Evolutionary conservation across 2,329 filamentous ascomycete species (phyloP), one percentile per base, ranked within the genome.

Genomic region (Arachnomyces sp.): DNA sequence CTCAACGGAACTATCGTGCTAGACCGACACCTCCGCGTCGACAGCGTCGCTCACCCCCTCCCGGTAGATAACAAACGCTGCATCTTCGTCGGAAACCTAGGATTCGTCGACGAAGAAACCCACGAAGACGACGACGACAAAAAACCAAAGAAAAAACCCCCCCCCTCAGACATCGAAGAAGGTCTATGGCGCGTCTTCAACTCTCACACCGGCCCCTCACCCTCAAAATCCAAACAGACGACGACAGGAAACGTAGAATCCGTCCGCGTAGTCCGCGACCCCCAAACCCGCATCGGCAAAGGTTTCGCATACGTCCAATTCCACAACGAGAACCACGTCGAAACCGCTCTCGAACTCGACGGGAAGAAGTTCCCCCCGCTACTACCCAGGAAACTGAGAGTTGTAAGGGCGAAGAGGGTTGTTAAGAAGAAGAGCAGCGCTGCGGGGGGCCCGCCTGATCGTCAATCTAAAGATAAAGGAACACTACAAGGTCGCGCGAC

Each of bases 291-390:
- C 36, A 86, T 98, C 20, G 88, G 92, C 55, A 98, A 98, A 61
- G 92, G 92, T 3, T 87, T 98, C 57, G 93, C 93, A 46, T 98
- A 98, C 56, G 90, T 98, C 12, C 92, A 98, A 58, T 98, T 98
- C 65, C 78, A 82, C 70, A 86, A 96, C 54, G 78, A 74, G 47
- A 95, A 93, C 54, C 73, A 82, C 33, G 90, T 98, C 34, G 92
- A 98, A 64, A 77, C 83, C n/a, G 92, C 92, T 2, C 74, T 98
- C 9, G 74, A 93, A 30, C 77, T 90, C 45, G 77, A 95, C 59
- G 89, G 80, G 46, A 94, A 96, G 71, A 92, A 85, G 54, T 96
- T 89, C 56, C 88, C 90, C 12, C 90, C 90, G 13, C 81, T 95
- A 77, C 78, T 96, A n/a, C 90, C 90, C 7, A 81, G 92, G 34